Evolutionary conservation across 2,329 filamentous ascomycete genomes (phyloP), one percentile per base, ranked within the genome.

Genomic region (Colletotrichum sp.): DNA sequence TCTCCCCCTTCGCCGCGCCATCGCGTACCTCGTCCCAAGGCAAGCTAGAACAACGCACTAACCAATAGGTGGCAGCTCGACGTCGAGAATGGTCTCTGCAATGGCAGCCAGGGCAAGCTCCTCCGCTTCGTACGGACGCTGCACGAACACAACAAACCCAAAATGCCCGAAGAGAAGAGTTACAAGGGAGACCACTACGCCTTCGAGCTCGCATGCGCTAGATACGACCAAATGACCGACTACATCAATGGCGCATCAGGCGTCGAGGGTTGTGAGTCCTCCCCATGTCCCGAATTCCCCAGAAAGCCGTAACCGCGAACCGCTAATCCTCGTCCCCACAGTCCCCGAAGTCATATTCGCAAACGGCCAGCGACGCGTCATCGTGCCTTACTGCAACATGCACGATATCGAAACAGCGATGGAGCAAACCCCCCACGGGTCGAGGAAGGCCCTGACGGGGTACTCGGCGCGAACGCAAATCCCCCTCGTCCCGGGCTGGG

Each of bases 401-500:
- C 44, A 52, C n/a, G 44, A 52, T 1, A 52, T 52, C 6, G 44
- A 52, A 21, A 52, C 44, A 13, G n/a, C 44, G 10, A 52, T 52
- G 10, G n/a, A 52, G 44, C 44, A 52, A 12, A 52, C 44, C 44
- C 4, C n/a, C n/a, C 12, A 24, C 44, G 44, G 44, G 44, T 13
- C 44, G 3, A 52, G 12, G 44, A 52, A 52, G 44, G 44, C 4
- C 6, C 44, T 52, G 10, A 52, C 9, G n/a, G 88, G 85, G 39
- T 78, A 89, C 2, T 80, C 92, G 0, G 85, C 85, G 2, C 85
- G 92, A 18, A 92, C 91, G 1, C 92, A 93, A 79, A 87, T 94
- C 9, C 92, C 92, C 0, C 85, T 94, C 0, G 83, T 87, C 2
- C 85, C 91, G 0, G 92, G 89, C 0, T 94, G 92, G 90, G 92